Base-by-base conservation (phyloP, 2,329 filamentous ascomycete species). In the Albifimbria verrucaria region DNA sequence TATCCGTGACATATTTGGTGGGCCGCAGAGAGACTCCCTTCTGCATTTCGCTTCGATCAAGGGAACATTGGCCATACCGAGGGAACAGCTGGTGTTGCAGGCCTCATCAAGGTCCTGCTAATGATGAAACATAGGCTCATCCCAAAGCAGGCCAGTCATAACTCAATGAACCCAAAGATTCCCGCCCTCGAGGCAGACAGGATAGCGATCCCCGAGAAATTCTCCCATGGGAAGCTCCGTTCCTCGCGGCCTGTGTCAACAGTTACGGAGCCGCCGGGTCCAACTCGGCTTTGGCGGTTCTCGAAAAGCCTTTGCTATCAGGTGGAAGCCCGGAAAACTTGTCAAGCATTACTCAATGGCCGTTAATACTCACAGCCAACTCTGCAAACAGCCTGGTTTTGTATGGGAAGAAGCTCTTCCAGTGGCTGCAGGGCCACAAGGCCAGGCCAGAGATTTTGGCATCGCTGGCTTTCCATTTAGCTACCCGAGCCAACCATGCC, bases 41-140 rank as follows among this genome's bases (percentile, higher is more conserved):
- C 53, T 66, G 3, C 51, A 57, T 7, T 57, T 70, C 9, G 65
- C 62, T 0, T 69, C 66, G 0, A 54, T 69, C 21, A 71, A 69
- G 32, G 67, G 2, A 66, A 66, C 25, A 59, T 72, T 5, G 66
- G 68, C 1, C 60, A 65, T 51, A 48, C 42, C n/a, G 46, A 48
- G 25, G 26, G 9, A 9, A 20, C 46, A 11, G 24, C 46, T 26
- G 46, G 46, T 11, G 46, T 48, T 20, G 46, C 22, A 4, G 24
- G 23, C 4, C 25, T 48, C 4, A 24, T 48, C 25, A 1, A 65
- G 73, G n/a, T 60, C 67, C 36, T 53, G 21, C n/a, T 21, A 9
- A 48, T 47, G 42, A 23, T 20, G 23, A 12, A 3, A 11, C 28
- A 48, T 11, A 7, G 26, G 24, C 18, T 18, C 23, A 48, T 48